These are phyloP conservation scores for Danielia oregonensis DNA, from an alignment of 805 yeast genomes.

Conservation along the genomic window DNA sequence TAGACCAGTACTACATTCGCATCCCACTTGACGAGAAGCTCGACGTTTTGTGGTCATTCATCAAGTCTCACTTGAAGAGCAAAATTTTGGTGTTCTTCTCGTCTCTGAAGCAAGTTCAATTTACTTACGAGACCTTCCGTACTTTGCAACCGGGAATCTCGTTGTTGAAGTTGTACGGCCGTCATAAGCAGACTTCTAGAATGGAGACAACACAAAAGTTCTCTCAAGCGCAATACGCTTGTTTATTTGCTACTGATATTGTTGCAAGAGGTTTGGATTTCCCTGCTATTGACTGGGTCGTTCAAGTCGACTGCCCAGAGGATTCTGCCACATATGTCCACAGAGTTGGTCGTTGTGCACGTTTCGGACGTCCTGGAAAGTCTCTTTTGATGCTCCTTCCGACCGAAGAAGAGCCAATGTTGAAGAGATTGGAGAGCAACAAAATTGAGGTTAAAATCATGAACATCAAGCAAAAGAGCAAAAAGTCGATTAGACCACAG, in stretches of 20 bases:
- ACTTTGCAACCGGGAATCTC: conserved; percentile 91
- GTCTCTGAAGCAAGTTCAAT: conserved; percentile 88
- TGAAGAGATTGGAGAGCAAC: conserved; percentile 56
- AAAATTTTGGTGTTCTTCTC: conserved; percentile 82
- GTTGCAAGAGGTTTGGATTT: conserved; percentile 92
- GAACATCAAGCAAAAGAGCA: conserved; percentile 70
- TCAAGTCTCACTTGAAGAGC: conserved; percentile 74
- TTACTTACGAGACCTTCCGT: conserved; percentile 80
- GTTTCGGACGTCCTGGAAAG: conserved; percentile 82
- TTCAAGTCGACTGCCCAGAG: conserved; percentile 89
- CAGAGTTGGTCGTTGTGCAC: conserved; percentile 85
- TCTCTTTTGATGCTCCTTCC: conserved; percentile 82
- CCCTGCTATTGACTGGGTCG: conserved; percentile 94
- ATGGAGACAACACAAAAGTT: conserved; percentile 78
- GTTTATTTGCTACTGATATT: conserved; percentile 85
- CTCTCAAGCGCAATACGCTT: conserved; percentile 72
- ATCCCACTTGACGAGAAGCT: conserved; percentile 76
- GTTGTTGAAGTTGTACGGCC: conserved; percentile 78
- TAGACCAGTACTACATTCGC: conserved; percentile 79
- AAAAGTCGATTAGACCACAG: conserved; percentile 73
- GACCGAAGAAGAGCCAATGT: conserved; percentile 73
- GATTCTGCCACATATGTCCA: conserved; percentile 87
- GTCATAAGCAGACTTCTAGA: conserved; percentile 87
- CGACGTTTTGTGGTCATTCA: conserved; percentile 80
- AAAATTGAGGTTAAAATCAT: conserved; percentile 69